These are phyloP conservation scores for Coemansia sp. DNA, from an alignment of 192 early-diverging fungal species.

Conservation along the genomic window DNA sequence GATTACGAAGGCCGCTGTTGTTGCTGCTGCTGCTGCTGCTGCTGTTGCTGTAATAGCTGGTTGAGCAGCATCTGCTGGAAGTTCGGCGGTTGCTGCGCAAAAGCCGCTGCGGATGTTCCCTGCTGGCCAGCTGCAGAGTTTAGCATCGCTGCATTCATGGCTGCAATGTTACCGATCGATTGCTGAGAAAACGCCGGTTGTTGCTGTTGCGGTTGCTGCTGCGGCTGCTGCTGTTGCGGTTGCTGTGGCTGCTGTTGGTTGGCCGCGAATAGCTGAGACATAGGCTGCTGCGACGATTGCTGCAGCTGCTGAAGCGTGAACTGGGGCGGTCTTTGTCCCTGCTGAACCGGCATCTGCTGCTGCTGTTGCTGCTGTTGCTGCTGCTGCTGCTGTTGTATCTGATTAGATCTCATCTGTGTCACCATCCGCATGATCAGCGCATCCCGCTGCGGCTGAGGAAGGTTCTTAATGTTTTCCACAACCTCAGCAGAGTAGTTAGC, in stretches of 20 bases:
- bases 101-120: conserved; percentile 10
- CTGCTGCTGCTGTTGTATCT: conserved; percentile 6
- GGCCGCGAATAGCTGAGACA: conserved; percentile 11
- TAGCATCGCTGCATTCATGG: conserved; percentile 23
- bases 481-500: conserved; percentile 13
- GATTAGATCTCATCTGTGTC: conserved; percentile 1
- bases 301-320: conserved; percentile 23
- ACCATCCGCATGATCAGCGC: conserved; percentile 2
- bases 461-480: conserved; percentile 16
- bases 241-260: conserved; percentile 25
- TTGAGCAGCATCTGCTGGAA: conserved; percentile 29
- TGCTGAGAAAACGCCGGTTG: conserved; percentile 22
- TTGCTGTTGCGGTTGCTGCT: conserved; percentile 28
- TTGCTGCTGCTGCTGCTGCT: conserved; percentile 38
- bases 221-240: conserved; percentile 18
- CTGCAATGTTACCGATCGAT: conserved; percentile 23
- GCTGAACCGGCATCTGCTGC: conserved; percentile 11
- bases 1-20: conserved; percentile 38
- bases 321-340: conserved; percentile 16
- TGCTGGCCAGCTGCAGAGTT: conserved; percentile 31
- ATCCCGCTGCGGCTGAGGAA: conserved; percentile 28
- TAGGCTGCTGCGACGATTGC: conserved; percentile 18
- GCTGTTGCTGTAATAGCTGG: conserved; percentile 42
- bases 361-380: conserved; percentile 19
- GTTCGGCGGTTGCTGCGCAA: conserved; percentile 33